Evolutionary conservation across 352 stramenopile genomes (phyloP).

Genomic region (Thalassiosira hispida): DNA sequence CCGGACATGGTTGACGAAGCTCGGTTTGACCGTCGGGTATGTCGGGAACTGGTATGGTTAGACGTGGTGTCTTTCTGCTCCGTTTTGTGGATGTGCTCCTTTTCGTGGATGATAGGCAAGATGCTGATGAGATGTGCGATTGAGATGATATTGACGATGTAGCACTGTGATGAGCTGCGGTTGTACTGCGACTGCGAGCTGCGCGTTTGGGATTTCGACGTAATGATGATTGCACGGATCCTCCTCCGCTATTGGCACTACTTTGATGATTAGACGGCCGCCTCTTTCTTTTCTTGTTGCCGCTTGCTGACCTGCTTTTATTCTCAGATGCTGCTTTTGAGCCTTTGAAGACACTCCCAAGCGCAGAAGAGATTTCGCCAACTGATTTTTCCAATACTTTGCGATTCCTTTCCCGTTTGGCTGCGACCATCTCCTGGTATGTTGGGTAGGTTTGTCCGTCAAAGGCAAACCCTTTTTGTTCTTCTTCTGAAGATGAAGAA

Average conservation of each 20-base stretch:
- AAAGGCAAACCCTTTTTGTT: conserved; percentile 16
- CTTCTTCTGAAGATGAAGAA: not conserved
- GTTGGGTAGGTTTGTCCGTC: conserved; percentile 17
- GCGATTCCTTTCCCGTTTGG: conserved; percentile 20
- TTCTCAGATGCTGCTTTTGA: not conserved
- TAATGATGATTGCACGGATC: not conserved
- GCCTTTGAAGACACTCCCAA: not conserved
- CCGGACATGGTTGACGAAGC: too few relatives aligned
- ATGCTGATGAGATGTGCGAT: not conserved
- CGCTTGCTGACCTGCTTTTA: not conserved
- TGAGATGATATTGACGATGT: conserved; percentile 15
- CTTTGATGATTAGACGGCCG: not conserved
- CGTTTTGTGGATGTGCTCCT: too few relatives aligned
- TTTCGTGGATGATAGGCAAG: too few relatives aligned
- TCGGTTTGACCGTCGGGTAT: too few relatives aligned
- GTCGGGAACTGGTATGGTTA: too few relatives aligned
- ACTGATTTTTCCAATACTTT: conserved; percentile 12
- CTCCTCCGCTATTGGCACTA: not conserved
- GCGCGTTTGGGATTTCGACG: conserved; percentile 7
- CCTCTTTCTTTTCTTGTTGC: not conserved
- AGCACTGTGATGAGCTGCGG: too few relatives aligned
- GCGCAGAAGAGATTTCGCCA: conserved; percentile 6
- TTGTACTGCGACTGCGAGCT: conserved; percentile 2
- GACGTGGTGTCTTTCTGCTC: too few relatives aligned
- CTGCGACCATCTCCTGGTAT: conserved; percentile 24